Evolutionary conservation across 768 basidiomycete genomes (phyloP).

Genomic region (Suillus weaverae): DNA sequence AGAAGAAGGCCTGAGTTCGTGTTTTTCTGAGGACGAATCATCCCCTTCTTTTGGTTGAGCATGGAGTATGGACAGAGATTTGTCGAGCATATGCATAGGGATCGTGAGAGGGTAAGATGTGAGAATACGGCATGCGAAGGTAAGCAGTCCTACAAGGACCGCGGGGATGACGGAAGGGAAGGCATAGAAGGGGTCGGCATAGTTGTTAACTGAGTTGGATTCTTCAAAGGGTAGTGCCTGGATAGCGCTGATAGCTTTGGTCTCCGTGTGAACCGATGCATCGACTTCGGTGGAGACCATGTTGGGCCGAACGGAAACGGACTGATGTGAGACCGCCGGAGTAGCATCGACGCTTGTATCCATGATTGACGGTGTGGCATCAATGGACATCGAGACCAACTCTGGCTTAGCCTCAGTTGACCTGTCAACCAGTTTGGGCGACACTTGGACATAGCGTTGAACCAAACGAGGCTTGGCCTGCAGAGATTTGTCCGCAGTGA

Average conservation of each 20-base stretch:
- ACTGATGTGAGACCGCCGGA: constrained; percentile 32
- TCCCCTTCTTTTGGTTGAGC: constrained; percentile 28
- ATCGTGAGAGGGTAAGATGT: constrained; percentile 51
- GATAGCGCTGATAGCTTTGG: constrained; percentile 7
- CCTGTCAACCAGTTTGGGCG: constrained; percentile 36
- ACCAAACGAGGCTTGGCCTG: constrained; percentile 39
- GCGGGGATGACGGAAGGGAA: constrained; percentile 30
- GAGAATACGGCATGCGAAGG: constrained; percentile 48
- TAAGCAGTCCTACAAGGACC: constrained; percentile 39
- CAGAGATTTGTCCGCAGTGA: constrained; percentile 40
- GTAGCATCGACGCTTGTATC: constrained; percentile 50
- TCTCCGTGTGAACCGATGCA: constrained; percentile 25
- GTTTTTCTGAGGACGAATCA: constrained; percentile 29
- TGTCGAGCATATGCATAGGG: constrained; percentile 42
- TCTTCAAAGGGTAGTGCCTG: constrained; percentile 26
- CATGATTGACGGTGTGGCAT: constrained; percentile 50
- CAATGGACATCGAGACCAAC: constrained; percentile 43
- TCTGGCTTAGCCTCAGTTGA: constrained; percentile 42
- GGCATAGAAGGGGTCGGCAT: constrained; percentile 32
- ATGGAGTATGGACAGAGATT: constrained; percentile 36
- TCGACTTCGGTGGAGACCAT: constrained; percentile 36
- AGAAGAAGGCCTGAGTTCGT: constrained; percentile 26
- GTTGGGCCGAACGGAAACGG: constrained; percentile 28
- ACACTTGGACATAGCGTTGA: constrained; percentile 39
- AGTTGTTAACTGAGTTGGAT: constrained; percentile 19